Base-by-base conservation (phyloP, 345 rosid genomes). In the Balakata baccata region DNA sequence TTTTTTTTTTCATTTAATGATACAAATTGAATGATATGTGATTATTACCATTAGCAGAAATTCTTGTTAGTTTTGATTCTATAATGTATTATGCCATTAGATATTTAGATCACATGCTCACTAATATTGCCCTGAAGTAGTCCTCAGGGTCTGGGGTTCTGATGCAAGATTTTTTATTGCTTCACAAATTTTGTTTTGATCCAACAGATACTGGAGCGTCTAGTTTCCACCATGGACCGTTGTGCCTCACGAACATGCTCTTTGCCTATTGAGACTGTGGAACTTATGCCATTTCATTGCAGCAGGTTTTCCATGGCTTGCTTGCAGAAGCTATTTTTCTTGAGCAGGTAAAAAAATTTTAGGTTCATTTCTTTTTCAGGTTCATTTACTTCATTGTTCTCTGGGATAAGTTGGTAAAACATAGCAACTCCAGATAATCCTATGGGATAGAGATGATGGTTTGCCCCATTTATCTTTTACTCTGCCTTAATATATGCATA, bases 181-280 rank as follows among this genome's bases (percentile, higher is more conserved):
- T 14, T 68, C 61, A 39, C 69, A 68, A 4, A 66, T 64, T 18
- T 16, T 63, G 51, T 20, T 51, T 50, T 73, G 3, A 51, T 85
- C 71, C 66, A 29, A 29, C 84, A 92, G 98, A 85, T 92, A 80
- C 77, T 95, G 80, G 90, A 82, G 74, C 87, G 98, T 63, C 85
- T 95, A 69, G 81, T 95, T 78, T 89, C 89, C 43, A 92, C 97
- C 74, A 77, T 95, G 80, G 99, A 95, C 72, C 94, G 91, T 18
- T 95, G 99, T 81, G 98, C 98, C 70, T 92, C 98, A 71, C 97
- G 99, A 37, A 95, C 98, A 41, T 88, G 94, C 89, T 88, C 95
- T 66, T 82, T 95, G 79, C 99, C 99, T 49, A 38, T 92, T 79
- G 97, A 91, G 80, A 95, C 97, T n/a, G 98, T 92, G 72, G 94